Base-by-base conservation (phyloP, 1,284 basidiomycete species). In the Laetiporus sulphureus region DNA sequence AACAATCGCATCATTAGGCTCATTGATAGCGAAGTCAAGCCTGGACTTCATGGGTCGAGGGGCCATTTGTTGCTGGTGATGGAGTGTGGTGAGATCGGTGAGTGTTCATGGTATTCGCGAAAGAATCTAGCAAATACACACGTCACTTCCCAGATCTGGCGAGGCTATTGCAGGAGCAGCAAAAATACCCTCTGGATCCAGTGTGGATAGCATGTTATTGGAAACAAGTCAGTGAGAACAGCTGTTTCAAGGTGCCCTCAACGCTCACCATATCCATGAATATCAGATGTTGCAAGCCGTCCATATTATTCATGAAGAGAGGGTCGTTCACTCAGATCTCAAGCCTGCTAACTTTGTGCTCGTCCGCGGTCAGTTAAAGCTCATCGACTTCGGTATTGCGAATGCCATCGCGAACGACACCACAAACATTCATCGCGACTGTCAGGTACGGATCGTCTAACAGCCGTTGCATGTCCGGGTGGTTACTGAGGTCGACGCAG, bases 341-440 rank as follows among this genome's bases (percentile, higher is more conserved):
- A 97, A 97, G 61, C 93, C 93, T 2, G 93, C 93, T 2, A 97
- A 97, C 62, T 97, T 97, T 55, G 92, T 97, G 13, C 71, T 97
- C 30, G 93, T 96, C 42, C 84, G 85, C 48, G 93, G 93, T 2
- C 85, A 91, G 47, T 69, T 97, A 37, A 97, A 97, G 69, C 70
- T 96, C 41, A 97, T 97, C 54, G 93, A 96, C 61, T 97, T 97
- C 55, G 93, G 93, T 11, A 97, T 97, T 55, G 93, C 93, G 3
- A 96, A 96, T 60, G 92, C 92, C 5, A 93, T 97, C 50, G 91
- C 92, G 4, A 95, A 94, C 58, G 93, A 97, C 56, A 97, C 93
- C 2, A 95, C 94, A 3, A 96, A 97, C 57, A 96, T 97, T 42
- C 90, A 94, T 51, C 75, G 93, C 40, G 93, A 97, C 53, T 86